A percentile compares a stretch with the other conserved stretches of the same genome.
phyloP scores from a whole-genome alignment of 106 monocot genomes.

The Acorus calamus region DNA sequence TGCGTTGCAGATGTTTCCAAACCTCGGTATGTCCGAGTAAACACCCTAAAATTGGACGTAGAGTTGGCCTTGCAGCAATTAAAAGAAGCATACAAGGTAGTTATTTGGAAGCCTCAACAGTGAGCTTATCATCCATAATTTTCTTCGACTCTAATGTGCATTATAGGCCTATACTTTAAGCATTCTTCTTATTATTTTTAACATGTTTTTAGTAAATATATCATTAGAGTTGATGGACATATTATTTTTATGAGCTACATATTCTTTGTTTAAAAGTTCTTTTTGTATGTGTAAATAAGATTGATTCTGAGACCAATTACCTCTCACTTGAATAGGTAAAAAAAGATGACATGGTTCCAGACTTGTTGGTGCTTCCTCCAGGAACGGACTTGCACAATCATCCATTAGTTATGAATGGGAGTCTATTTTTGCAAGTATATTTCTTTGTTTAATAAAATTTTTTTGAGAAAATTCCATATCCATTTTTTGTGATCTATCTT shows the following conservation, averaged over 20 bases:
- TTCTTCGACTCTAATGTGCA: neutral
- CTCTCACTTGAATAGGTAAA: slow-evolving; percentile 42
- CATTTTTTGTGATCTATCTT: neutral
- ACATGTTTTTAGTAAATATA: no score
- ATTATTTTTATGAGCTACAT: no score
- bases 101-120: neutral
- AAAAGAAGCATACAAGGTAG: slow-evolving; percentile 36
- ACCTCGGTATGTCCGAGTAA: slow-evolving; percentile 86
- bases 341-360: slow-evolving; percentile 69
- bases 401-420: slow-evolving; percentile 72
- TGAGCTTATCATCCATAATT: neutral
- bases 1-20: slow-evolving; percentile 40
- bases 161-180: no score
- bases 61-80: slow-evolving; percentile 57
- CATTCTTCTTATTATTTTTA: no score
- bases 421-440: slow-evolving; percentile 73
- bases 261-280: no score
- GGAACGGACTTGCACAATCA: slow-evolving; percentile 91
- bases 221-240: no score
- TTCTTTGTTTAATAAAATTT: neutral
- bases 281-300: no score
- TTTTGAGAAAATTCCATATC: neutral
- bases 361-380: slow-evolving; percentile 59
- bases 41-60: slow-evolving; percentile 63
- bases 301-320: no score